phyloP scores from a whole-genome alignment of 768 basidiomycete species.

The Agaricus subrufescens region DNA sequence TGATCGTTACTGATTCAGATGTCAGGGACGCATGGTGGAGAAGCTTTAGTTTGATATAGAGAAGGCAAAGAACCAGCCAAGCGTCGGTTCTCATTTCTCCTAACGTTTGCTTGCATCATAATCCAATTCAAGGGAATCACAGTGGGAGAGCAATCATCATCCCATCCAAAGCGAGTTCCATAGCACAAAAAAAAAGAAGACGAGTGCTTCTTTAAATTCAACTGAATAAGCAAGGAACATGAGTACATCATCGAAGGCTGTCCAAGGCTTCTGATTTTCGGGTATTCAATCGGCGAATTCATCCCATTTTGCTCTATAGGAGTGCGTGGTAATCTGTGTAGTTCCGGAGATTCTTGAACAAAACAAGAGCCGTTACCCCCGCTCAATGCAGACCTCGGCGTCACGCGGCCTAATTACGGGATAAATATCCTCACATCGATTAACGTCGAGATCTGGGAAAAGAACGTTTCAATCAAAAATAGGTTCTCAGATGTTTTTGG shows the following conservation, averaged over 20 bases:
- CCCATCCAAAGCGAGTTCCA: not conserved
- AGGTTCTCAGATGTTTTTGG: no score
- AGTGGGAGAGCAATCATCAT: not conserved
- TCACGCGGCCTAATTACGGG: no score
- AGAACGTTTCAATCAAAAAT: no score
- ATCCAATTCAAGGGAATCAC: not conserved
- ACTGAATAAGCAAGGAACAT: constrained; percentile 4
- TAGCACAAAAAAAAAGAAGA: not conserved
- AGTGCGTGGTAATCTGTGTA: not conserved
- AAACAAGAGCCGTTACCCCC: not conserved
- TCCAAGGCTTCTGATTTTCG: constrained; percentile 10
- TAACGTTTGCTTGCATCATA: not conserved
- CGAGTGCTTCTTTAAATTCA: not conserved
- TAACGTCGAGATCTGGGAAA: no score
- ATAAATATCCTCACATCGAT: no score
- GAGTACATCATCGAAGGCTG: constrained; percentile 6
- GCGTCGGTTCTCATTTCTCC: not conserved
- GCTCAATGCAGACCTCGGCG: not conserved
- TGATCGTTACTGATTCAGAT: not conserved
- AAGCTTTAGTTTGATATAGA: not conserved
- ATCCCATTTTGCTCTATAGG: not conserved
- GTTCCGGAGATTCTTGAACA: not conserved
- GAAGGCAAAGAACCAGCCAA: not conserved
- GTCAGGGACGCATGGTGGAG: not conserved
- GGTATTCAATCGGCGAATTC: constrained; percentile 6